Conservation (phyloP, 139 green algal genomes). For the Asterochloris sp. region DNA sequence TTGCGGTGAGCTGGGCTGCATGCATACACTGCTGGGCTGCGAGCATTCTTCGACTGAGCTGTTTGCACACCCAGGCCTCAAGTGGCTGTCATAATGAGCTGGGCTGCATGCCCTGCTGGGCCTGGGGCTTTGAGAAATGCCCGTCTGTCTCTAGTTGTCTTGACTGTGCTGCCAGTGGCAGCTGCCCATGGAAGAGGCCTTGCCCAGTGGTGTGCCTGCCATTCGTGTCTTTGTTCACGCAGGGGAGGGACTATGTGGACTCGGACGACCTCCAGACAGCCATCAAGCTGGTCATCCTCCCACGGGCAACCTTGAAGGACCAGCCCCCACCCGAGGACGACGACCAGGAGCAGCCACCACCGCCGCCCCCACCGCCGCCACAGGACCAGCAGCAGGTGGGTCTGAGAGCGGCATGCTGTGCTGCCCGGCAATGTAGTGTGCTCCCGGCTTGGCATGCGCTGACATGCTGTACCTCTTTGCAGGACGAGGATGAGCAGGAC, state of each 20-base stretch:
- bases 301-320: conserved; percentile 59
- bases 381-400: conserved; percentile 40
- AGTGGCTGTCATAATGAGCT: too few species aligned
- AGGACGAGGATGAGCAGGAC: conserved; percentile 62
- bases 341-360: conserved; percentile 70
- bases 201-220: neutral
- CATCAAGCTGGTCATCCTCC: conserved; percentile 96
- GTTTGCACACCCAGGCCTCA: too few species aligned
- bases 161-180: too few species aligned
- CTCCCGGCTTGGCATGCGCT: too few species aligned
- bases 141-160: too few species aligned
- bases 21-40: too few species aligned
- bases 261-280: conserved; percentile 93
- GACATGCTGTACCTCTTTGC: too few species aligned
- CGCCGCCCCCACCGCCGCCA: conserved; percentile 84
- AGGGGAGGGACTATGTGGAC: conserved; percentile 74
- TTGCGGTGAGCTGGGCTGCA: conserved; percentile 47
- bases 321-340: conserved; percentile 43
- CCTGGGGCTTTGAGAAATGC: too few species aligned
- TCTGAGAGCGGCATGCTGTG: conserved; percentile 21
- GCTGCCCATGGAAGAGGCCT: neutral
- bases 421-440: neutral
- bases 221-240: neutral
- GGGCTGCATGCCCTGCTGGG: too few species aligned
- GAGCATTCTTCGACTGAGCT: too few species aligned